A percentile compares a stretch with the other conserved stretches of the same genome.
phyloP scores from a whole-genome alignment of 176 grass and related monocot genomes.

The Triticum urartu region DNA sequence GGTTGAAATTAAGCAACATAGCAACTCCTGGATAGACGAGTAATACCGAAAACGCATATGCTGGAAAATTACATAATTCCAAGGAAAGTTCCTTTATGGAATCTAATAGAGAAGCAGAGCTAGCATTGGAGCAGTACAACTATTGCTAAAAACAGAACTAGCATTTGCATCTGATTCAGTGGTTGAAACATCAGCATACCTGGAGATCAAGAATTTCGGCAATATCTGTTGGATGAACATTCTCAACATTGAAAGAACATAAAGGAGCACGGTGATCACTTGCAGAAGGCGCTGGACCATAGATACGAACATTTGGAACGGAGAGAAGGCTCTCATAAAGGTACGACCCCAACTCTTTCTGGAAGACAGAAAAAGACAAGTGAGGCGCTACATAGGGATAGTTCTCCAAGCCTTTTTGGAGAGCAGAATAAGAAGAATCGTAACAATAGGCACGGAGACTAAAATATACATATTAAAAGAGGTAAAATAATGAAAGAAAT shows the following conservation, averaged over 20 bases:
- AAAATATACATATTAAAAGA: background rate
- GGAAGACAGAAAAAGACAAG: constrained; percentile 13
- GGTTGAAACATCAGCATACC: constrained; percentile 45
- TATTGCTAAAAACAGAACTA: constrained; percentile 2
- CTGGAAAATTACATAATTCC: too few relatives aligned
- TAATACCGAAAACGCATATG: background rate
- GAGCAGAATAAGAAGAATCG: background rate
- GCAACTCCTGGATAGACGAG: background rate
- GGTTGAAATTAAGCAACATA: background rate
- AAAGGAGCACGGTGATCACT: constrained; percentile 53
- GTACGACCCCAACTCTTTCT: constrained; percentile 60
- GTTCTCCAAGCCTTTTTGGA: constrained; percentile 29
- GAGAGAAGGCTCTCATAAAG: constrained; percentile 62
- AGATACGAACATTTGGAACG: constrained; percentile 70
- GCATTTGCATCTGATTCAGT: background rate
- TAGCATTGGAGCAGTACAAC: background rate
- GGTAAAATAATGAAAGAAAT: constrained; percentile 12
- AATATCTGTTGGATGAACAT: constrained; percentile 93
- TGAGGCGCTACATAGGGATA: constrained; percentile 33
- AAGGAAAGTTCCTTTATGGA: background rate
- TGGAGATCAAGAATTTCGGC: constrained; percentile 82
- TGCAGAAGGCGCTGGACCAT: constrained; percentile 69
- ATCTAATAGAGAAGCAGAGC: background rate
- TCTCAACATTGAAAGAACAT: constrained; percentile 89
- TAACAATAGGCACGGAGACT: background rate